Evolutionary conservation across 1,284 basidiomycete genomes (phyloP), one percentile per base, ranked within the genome.

Genomic region (Singerocomus inundabilis): DNA sequence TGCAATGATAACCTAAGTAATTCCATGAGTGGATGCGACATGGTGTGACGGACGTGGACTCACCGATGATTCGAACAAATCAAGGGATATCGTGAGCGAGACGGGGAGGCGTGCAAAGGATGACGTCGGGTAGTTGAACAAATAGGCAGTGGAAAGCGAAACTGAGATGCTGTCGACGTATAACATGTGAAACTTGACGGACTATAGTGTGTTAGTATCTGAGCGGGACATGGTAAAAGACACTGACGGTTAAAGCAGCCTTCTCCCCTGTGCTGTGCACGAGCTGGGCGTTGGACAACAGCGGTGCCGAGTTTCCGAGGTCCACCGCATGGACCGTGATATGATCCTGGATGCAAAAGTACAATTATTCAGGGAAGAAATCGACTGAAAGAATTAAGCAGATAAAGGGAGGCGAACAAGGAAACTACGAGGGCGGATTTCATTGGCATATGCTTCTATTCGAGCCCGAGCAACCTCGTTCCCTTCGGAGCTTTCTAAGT

Each of bases 101-200:
- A 92, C 80, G 5, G 88, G 88, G 33, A 92, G 77, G 31, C 88
- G 83, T 7, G 88, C 89, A 61, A 92, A 92, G 5, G 83, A 82
- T 2, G 84, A 69, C 68, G 84, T 81, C 12, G 88, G 89, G 59
- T 91, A 90, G 64, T 91, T 90, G 70, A 91, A 88, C 24, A 91
- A 70, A 58, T 88, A 86, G 21, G 88, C 85, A 1, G 89, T 91
- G 29, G 89, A 90, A 24, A 92, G 73, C 1, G 88, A 88, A 32
- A 91, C 69, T 3, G 88, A 90, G 37, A 88, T 55, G 7, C 78
- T 79, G 62, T 91, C 89, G 7, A 74, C 76, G 61, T 92, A 92
- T 26, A 73, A 72, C 59, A 88, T 72, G 60, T 83, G 82, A 51
- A 87, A 81, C 41, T 57, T 49, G 44, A 68, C 56, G 15, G 67